These are phyloP conservation scores for Acanthamoeba castellanii DNA, from an alignment of 208 protist genomes.

Conservation along the genomic window DNA sequence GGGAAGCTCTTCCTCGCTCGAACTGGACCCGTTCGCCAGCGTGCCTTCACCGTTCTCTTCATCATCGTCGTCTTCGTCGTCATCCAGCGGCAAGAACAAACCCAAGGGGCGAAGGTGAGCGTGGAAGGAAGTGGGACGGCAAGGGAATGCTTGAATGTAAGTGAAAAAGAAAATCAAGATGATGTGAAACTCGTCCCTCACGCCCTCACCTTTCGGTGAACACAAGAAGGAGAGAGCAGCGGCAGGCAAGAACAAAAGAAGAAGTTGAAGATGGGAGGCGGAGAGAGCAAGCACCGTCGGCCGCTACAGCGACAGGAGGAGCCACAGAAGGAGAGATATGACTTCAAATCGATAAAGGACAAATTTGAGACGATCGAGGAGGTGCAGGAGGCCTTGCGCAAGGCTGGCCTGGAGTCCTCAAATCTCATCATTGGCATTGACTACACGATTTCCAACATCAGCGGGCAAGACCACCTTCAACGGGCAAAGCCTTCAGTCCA, in stretches of 20 bases:
- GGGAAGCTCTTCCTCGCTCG: neutral
- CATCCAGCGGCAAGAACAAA: neutral
- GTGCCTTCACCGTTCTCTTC: conserved; percentile 17
- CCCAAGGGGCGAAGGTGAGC: neutral
- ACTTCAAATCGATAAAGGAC: conserved; percentile 53
- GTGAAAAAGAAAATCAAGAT: too few relatives aligned
- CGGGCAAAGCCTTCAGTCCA: conserved; percentile 83
- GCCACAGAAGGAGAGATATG: neutral
- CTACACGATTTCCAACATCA: conserved; percentile 81
- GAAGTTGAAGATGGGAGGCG: neutral
- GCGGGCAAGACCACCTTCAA: conserved; percentile 83
- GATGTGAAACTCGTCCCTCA: neutral
- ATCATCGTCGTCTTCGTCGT: neutral
- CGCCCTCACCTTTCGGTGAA: neutral
- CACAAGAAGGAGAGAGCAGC: neutral
- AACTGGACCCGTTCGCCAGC: conserved; percentile 5
- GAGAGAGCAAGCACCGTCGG: neutral
- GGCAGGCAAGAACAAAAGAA: neutral
- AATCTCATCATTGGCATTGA: conserved; percentile 86
- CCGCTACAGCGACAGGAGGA: neutral
- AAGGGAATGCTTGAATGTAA: neutral
- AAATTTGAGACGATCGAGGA: conserved; percentile 77
- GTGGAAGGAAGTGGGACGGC: too few relatives aligned
- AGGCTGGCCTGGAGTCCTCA: conserved; percentile 74
- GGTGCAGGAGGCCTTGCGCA: conserved; percentile 74